Conservation (phyloP, 2,329 filamentous ascomycete genomes). For the Cucurbitaria berberidis region DNA sequence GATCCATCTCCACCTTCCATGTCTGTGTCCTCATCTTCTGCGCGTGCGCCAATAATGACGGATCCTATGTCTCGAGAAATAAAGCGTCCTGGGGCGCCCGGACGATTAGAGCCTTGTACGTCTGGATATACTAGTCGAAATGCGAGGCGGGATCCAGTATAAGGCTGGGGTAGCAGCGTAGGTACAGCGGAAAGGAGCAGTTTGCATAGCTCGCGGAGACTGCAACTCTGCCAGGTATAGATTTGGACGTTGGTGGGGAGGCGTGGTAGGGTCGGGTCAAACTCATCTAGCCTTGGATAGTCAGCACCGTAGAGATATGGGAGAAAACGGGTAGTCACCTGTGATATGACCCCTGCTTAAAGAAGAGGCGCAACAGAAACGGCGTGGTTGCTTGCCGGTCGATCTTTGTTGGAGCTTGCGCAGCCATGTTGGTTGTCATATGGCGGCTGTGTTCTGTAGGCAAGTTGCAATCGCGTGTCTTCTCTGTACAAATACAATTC, state of each 20-base stretch:
- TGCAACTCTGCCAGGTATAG: constrained; percentile 85
- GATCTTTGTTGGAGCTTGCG: constrained; percentile 49
- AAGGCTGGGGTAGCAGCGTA: constrained; percentile 71
- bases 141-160: constrained; percentile 81
- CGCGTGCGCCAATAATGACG: constrained; percentile 68
- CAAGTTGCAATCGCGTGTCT: background rate
- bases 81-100: constrained; percentile 65
- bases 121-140: constrained; percentile 89
- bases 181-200: constrained; percentile 75
- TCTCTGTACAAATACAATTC: background rate
- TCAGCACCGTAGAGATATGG: constrained; percentile 1
- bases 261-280: constrained; percentile 59
- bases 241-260: constrained; percentile 74
- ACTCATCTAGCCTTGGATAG: constrained; percentile 68
- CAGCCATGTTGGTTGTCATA: constrained; percentile 38
- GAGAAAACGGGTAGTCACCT: constrained; percentile 53
- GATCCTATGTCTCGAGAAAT: constrained; percentile 82
- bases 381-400: constrained; percentile 76
- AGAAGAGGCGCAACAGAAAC: constrained; percentile 86
- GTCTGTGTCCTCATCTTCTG: constrained; percentile 27
- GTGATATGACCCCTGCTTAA: constrained; percentile 75
- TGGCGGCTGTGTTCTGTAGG: background rate
- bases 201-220: constrained; percentile 78
- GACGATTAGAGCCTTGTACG: constrained; percentile 56
- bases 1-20: constrained; percentile 17